Percentiles rank a stretch among this genome's conserved stretches.
phyloP scores from a whole-genome alignment of 768 basidiomycete species.

The Suillus discolor region DNA sequence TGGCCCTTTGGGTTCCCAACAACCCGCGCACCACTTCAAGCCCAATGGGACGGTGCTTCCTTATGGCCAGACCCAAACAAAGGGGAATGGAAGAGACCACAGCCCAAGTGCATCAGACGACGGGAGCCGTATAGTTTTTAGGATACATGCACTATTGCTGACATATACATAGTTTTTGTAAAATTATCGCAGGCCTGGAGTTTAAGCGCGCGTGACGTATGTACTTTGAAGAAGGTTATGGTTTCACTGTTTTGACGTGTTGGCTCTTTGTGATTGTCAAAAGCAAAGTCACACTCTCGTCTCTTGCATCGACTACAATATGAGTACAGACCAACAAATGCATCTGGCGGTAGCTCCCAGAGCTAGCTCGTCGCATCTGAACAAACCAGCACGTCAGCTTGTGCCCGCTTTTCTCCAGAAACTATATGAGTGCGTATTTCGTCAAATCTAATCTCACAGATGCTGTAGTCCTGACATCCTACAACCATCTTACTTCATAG shows the following conservation, averaged over 20 bases:
- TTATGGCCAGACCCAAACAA: neutral
- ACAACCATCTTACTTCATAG: conserved; percentile 40
- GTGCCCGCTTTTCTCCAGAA: conserved; percentile 92
- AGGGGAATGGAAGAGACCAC: conserved; percentile 26
- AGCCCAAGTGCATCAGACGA: conserved; percentile 24
- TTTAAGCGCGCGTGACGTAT: neutral
- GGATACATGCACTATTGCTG: neutral
- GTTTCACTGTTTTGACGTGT: conserved; percentile 2
- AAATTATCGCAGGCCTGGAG: neutral
- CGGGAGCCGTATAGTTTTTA: conserved; percentile 13
- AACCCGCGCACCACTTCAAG: neutral
- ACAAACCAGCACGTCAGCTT: conserved; percentile 48
- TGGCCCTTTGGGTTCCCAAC: conserved; percentile 18
- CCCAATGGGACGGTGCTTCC: neutral
- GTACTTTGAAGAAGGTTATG: neutral
- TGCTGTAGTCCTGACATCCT: conserved; percentile 14
- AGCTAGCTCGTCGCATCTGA: conserved; percentile 41
- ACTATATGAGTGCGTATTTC: conserved; percentile 75
- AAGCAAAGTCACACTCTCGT: neutral
- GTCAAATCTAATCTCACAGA: conserved; percentile 16
- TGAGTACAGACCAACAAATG: conserved; percentile 59
- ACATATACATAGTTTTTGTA: neutral
- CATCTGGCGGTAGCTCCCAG: conserved; percentile 52
- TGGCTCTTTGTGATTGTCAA: neutral
- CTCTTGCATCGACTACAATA: conserved; percentile 16